A percentile compares a stretch with the other conserved stretches of the same genome.
These are phyloP conservation scores for Skeletonema grethae DNA, from an alignment of 108 stramenopile species.

Conservation along the genomic window DNA sequence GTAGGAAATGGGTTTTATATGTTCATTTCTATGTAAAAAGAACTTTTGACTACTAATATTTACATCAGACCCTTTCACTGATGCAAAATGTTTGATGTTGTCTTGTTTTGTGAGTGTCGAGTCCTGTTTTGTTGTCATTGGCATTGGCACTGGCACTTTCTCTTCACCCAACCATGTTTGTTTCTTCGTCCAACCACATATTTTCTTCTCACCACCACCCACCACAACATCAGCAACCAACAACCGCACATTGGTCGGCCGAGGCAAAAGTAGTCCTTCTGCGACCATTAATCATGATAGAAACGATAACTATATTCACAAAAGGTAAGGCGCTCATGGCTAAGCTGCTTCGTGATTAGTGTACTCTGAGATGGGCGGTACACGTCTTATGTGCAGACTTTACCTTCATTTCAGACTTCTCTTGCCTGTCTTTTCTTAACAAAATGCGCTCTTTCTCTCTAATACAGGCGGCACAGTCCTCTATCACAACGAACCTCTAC, in stretches of 20 bases:
- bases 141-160: not conserved
- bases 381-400: not conserved
- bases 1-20: slow-evolving; percentile 1
- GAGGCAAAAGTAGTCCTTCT: not conserved
- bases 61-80: not conserved
- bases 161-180: not conserved
- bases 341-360: not conserved
- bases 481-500: slow-evolving; percentile 38
- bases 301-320: slow-evolving; percentile 73
- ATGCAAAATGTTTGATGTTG: not conserved
- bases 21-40: slow-evolving; percentile 5
- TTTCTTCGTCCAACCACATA: not conserved
- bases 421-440: too few relatives aligned
- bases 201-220: not conserved
- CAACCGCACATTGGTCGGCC: too few relatives aligned
- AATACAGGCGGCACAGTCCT: slow-evolving; percentile 40
- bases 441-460: too few relatives aligned
- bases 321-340: slow-evolving; percentile 47
- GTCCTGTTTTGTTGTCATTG: not conserved
- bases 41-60: not conserved
- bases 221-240: too few relatives aligned
- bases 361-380: not conserved
- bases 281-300: slow-evolving; percentile 52
- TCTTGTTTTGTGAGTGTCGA: too few relatives aligned
- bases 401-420: not conserved